phyloP scores from a whole-genome alignment of 2,329 filamentous ascomycete genomes.

The Elsinoe fawcettii region DNA sequence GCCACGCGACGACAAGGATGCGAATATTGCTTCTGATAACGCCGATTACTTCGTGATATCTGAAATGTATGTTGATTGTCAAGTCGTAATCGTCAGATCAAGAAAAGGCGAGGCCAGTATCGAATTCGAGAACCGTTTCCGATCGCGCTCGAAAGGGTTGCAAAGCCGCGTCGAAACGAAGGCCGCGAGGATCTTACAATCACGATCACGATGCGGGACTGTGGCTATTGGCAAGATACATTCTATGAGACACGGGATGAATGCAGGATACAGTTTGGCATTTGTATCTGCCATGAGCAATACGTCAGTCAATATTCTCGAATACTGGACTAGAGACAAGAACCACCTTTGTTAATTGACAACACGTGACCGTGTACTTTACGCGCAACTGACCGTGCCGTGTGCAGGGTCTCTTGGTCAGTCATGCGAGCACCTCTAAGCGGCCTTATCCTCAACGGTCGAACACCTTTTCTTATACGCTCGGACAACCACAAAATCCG shows the following conservation, averaged over 20 bases:
- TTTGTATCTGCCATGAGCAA: too few relatives aligned
- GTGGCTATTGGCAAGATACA: not conserved
- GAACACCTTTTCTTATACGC: not conserved
- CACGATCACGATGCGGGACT: not conserved
- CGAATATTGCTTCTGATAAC: not conserved
- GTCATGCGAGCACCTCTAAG: not conserved
- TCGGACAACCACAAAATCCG: conserved; percentile 2
- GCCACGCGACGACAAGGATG: not conserved
- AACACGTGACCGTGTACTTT: conserved; percentile 9
- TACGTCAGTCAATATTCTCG: too few relatives aligned
- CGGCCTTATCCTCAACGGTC: conserved; percentile 4
- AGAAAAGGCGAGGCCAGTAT: conserved; percentile 9
- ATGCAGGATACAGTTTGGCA: too few relatives aligned
- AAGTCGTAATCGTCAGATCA: not conserved
- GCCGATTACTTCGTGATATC: too few relatives aligned
- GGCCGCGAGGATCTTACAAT: not conserved
- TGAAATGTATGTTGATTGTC: not conserved
- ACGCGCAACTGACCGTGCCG: not conserved
- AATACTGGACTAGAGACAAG: too few relatives aligned
- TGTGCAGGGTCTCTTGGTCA: not conserved
- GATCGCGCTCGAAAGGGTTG: not conserved
- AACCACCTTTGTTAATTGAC: too few relatives aligned
- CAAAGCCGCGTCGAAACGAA: conserved; percentile 4
- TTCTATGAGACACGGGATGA: not conserved
- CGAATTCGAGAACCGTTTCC: conserved; percentile 7